A percentile compares a stretch with the other conserved stretches of the same genome.
Evolutionary conservation across 73 alveolate genomes (phyloP).

Genomic region (Symbiodinium pilosum): DNA sequence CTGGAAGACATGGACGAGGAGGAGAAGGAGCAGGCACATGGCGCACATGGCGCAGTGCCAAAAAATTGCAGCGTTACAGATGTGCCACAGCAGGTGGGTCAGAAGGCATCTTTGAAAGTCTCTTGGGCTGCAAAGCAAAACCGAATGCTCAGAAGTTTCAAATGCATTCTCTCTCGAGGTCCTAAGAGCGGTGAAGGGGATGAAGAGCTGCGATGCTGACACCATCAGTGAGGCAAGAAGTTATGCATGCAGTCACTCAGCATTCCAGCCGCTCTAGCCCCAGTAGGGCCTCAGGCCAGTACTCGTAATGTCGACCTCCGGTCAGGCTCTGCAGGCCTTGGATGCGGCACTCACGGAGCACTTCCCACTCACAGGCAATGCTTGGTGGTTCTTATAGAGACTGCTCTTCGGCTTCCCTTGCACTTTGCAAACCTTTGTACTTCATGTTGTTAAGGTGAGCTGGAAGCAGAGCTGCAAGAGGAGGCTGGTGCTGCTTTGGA

Average conservation of each 20-base stretch:
- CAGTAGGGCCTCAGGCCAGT: too few relatives aligned
- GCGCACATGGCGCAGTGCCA: too few relatives aligned
- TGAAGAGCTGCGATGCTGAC: constrained; percentile 60
- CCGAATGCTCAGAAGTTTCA: too few relatives aligned
- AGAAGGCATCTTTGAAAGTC: constrained; percentile 77
- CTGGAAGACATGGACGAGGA: constrained; percentile 41
- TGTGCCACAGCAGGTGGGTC: constrained; percentile 27
- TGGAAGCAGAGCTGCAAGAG: constrained; percentile 61
- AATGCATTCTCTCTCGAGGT: not conserved
- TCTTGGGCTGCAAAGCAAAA: too few relatives aligned
- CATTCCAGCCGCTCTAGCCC: too few relatives aligned
- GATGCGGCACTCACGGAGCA: constrained; percentile 49
- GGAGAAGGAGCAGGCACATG: constrained; percentile 69
- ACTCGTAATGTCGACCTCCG: too few relatives aligned
- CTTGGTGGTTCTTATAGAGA: too few relatives aligned
- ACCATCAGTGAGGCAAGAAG: constrained; percentile 23
- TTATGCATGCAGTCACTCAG: too few relatives aligned
- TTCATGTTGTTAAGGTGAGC: not conserved
- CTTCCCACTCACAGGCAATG: constrained; percentile 42
- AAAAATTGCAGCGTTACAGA: too few relatives aligned
- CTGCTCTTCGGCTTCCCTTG: too few relatives aligned
- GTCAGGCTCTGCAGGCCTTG: constrained; percentile 33
- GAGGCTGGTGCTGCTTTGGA: constrained; percentile 31
- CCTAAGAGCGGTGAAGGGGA: constrained; percentile 51
- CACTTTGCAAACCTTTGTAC: not conserved